Percentiles rank a stretch among this genome's conserved stretches.
Evolutionary conservation across 441 rosid species (phyloP).

Genomic region (Gossypium trilobum): DNA sequence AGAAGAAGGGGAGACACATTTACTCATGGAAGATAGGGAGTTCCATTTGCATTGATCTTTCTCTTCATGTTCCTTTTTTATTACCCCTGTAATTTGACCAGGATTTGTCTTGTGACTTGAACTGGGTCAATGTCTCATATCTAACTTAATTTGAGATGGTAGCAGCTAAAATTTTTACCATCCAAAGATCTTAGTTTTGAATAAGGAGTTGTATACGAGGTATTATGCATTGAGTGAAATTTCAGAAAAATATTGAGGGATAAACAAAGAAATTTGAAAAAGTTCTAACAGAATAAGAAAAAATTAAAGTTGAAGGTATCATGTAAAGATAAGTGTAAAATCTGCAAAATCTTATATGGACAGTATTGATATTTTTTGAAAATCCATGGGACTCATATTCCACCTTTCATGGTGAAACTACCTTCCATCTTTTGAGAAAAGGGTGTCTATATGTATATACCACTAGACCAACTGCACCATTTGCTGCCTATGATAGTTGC

Average conservation of each 20-base stretch:
- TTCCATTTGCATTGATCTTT: not conserved
- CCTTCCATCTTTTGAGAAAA: not conserved
- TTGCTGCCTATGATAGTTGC: not conserved
- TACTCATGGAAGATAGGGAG: not conserved
- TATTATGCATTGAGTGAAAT: not conserved
- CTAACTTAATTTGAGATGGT: not conserved
- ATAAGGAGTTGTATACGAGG: not conserved
- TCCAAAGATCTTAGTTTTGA: not conserved
- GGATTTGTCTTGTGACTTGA: not conserved
- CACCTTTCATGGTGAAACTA: not conserved
- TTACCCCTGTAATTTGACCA: not conserved
- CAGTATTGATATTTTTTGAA: not conserved
- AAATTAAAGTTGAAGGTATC: not conserved
- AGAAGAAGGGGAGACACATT: not conserved
- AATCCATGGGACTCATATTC: not conserved
- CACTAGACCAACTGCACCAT: not conserved
- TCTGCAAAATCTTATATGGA: not conserved
- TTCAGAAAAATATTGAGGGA: not conserved
- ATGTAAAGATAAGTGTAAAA: conserved; percentile 3
- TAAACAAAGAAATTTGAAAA: not conserved
- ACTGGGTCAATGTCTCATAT: not conserved
- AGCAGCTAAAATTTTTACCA: not conserved
- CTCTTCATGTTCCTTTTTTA: not conserved
- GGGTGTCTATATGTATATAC: not conserved
- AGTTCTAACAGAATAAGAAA: not conserved